Evolutionary conservation across 2,329 filamentous ascomycete genomes (phyloP), one percentile per base, ranked within the genome.

Genomic region (Aspergillus sp.): DNA sequence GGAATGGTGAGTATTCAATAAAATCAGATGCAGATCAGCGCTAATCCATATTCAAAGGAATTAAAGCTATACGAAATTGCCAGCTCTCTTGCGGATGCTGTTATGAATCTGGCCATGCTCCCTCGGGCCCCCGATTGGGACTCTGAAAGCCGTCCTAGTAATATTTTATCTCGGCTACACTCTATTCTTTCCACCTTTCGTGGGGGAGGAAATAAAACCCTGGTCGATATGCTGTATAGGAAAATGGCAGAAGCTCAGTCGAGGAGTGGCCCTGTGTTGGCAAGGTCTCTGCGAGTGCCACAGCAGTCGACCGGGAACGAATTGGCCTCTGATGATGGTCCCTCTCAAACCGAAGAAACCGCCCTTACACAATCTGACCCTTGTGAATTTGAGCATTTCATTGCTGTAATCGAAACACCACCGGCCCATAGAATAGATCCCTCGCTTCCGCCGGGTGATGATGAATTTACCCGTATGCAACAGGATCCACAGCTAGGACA

Each of bases 1-100:
- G 70, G 69, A 1, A 68, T 77, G 49, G 51, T 54, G 41, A 29
- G 46, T 19, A 19, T 36, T 19, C 2, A 3, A 28, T 11, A 12
- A 8, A 11, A 19, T 19, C 19, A 19, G 7, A 9, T 9, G 7
- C n/a, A 39, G 6, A 40, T 28, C 13, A 27, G 32, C 28, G 27
- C 43, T 48, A 39, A 50, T 27, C 7, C 11, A 11, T 12, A 9
- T 7, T 12, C 26, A 10, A 27, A 54, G 52, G 72, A 58, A 36
- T 33, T 59, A 9, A 59, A 59, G 37, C 42, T 58, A 11, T 54
- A 57, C 27, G 57, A 59, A 19, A 53, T 59, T 41, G 57, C 57
- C 12, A 56, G 47, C 42, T 59, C 56, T 1, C 48, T 59, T 30
- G 54, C 54, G 1, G 57, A 59, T 46, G 46, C 57, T 2, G 45